phyloP scores from a whole-genome alignment of 495 filamentous ascomycete genomes.

The Lichina pygmaea region DNA sequence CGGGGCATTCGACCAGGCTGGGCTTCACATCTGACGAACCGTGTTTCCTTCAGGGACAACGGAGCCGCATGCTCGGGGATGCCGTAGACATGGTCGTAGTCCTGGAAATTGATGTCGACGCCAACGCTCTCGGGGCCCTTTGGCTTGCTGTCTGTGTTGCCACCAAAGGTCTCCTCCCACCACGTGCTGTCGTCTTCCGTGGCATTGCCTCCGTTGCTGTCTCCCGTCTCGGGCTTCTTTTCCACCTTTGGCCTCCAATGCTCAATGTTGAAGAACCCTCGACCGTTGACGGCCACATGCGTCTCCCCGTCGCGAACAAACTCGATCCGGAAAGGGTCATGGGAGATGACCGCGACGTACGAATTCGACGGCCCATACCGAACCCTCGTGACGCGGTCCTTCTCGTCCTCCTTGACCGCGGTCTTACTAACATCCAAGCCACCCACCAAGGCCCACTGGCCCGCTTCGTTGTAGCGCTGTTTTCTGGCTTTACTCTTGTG shows the following conservation, averaged over 20 bases:
- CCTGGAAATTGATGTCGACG: slow-evolving; percentile 74
- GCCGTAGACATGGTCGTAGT: slow-evolving; percentile 78
- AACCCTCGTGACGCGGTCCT: slow-evolving; percentile 43
- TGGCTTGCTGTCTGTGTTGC: slow-evolving; percentile 81
- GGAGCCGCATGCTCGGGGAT: slow-evolving; percentile 85
- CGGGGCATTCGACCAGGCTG: background rate
- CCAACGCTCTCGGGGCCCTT: slow-evolving; percentile 70
- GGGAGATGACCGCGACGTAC: slow-evolving; percentile 58
- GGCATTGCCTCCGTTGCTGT: slow-evolving; percentile 9
- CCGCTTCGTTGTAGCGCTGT: slow-evolving; percentile 78
- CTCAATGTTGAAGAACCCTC: slow-evolving; percentile 70
- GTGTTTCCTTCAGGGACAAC: slow-evolving; percentile 65
- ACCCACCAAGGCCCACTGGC: slow-evolving; percentile 66
- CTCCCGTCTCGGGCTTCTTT: slow-evolving; percentile 18
- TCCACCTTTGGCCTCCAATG: slow-evolving; percentile 88
- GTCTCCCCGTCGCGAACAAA: slow-evolving; percentile 60
- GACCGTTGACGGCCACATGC: slow-evolving; percentile 73
- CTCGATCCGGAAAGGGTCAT: slow-evolving; percentile 56
- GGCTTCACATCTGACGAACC: slow-evolving; percentile 13
- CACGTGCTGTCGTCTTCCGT: slow-evolving; percentile 61
- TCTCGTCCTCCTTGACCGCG: slow-evolving; percentile 26
- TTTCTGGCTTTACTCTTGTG: slow-evolving; percentile 66
- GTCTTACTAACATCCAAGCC: slow-evolving; percentile 42
- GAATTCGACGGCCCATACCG: slow-evolving; percentile 50
- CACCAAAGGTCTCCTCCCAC: slow-evolving; percentile 94